Evolutionary conservation across 1,139 yeast genomes (phyloP), one percentile per base, ranked within the genome.

Genomic region (Protomyces gravidus): DNA sequence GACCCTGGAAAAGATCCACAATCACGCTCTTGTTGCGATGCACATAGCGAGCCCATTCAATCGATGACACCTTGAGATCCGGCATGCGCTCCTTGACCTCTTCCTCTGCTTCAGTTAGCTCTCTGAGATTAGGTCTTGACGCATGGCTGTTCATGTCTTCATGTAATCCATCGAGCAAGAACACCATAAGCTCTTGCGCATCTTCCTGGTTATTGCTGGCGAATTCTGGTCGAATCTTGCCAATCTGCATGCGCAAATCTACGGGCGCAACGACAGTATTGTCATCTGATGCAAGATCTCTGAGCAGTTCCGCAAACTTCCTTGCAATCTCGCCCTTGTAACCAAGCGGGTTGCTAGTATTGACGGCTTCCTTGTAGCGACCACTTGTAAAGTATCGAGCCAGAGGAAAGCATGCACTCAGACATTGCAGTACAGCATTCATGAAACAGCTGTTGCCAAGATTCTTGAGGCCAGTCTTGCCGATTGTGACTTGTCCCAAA

Each of bases 391-490:
- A 82, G 56, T 81, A 73, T 23, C 71, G 70, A 1, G 79, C 72
- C 17, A 82, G 68, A 55, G 76, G 75, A 5, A 76, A 74, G 0
- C 83, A 79, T 1, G 83, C 83, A 7, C 79, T 71, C 39, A 92
- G 73, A 69, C 97, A 90, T 71, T 92, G 98, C 17, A 92, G 72
- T 61, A 92, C 80, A 67, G 96, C 87, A 71, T 92, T 92, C 84
- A 92, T 85, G 71, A 92, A 92, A 71, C 98, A 92, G 0, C 96
- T 86, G 68, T 89, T 92, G 0, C 97, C 97, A 64, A 87, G 77
- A 68, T 92, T 92, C 55, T 79, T 79, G 36, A 92, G 75, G 0
- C 97, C 96, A 0, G 82, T 77, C 11, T 76, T 71, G 23, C 66
- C 66, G n/a, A 60, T 61, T 7, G 61, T 59, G 15, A 60, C 60